A percentile compares a stretch with the other conserved stretches of the same genome.
phyloP scores from a whole-genome alignment of 768 basidiomycete genomes.

The Phaffia tasmanica region DNA sequence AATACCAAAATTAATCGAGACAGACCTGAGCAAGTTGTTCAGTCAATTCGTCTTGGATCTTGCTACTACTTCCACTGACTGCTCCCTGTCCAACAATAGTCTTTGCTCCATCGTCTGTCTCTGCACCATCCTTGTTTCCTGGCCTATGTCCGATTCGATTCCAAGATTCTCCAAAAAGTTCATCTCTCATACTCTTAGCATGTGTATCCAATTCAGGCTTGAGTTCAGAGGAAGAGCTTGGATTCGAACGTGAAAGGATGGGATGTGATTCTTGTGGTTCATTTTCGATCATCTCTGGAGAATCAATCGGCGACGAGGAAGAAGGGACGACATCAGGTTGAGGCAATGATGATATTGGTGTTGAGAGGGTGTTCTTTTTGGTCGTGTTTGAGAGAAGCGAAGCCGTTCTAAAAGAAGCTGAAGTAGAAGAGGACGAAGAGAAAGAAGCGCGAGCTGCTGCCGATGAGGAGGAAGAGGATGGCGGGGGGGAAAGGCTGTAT shows the following conservation, averaged over 20 bases:
- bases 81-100: slow-evolving; percentile 5
- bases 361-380: no score
- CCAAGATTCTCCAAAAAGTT: no score
- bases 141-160: neutral
- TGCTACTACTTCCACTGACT: slow-evolving; percentile 8
- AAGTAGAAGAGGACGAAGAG: no score
- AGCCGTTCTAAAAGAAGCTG: no score
- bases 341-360: no score
- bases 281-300: no score
- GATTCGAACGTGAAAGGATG: no score
- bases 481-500: neutral
- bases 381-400: no score
- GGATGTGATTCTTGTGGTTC: no score
- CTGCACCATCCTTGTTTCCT: neutral
- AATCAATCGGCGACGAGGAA: no score
- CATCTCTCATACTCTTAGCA: neutral
- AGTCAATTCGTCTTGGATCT: slow-evolving; percentile 23
- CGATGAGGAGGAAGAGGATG: neutral
- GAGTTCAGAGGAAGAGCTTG: neutral
- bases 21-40: slow-evolving; percentile 24
- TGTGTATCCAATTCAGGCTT: neutral
- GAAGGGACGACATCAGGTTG: no score
- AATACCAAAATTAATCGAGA: neutral
- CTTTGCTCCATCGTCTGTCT: neutral
- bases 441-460: neutral